Conservation (phyloP, 306 rosid species). For the Quercus variabilis region DNA sequence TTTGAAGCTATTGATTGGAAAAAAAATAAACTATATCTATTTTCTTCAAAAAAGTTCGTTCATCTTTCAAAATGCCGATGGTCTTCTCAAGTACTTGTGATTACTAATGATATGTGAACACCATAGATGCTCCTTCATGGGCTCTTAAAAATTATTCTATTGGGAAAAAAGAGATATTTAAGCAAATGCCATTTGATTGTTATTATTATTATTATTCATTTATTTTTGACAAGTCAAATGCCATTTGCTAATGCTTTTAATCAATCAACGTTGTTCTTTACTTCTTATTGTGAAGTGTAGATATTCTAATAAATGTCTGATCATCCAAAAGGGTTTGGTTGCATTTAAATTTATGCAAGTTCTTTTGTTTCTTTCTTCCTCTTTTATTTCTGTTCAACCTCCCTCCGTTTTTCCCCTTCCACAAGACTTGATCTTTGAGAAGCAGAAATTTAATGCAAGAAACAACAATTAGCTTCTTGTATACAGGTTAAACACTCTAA, state of each 20-base stretch:
- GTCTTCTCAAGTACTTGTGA: not conserved
- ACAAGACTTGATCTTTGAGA: not conserved
- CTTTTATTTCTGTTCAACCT: too few relatives aligned
- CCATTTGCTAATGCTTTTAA: not conserved
- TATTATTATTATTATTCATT: too few relatives aligned
- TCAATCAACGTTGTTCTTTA: not conserved
- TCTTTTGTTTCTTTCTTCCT: not conserved
- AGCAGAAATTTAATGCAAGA: not conserved
- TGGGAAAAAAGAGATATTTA: not conserved
- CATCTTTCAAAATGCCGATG: not conserved
- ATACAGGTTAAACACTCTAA: not conserved
- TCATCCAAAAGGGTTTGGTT: not conserved
- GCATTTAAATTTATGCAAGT: not conserved
- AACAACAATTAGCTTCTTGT: not conserved
- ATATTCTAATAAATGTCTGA: not conserved
- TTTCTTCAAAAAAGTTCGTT: not conserved
- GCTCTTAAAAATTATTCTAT: not conserved
- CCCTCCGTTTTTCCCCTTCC: not conserved
- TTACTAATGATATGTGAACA: not conserved
- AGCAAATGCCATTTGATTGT: too few relatives aligned
- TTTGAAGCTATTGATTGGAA: not conserved
- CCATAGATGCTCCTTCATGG: not conserved
- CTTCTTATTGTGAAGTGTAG: too few relatives aligned
- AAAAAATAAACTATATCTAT: not conserved
- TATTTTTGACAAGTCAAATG: too few relatives aligned